phyloP scores from a whole-genome alignment of 352 stramenopile species.

The Pilasporangium apinafurcum region DNA sequence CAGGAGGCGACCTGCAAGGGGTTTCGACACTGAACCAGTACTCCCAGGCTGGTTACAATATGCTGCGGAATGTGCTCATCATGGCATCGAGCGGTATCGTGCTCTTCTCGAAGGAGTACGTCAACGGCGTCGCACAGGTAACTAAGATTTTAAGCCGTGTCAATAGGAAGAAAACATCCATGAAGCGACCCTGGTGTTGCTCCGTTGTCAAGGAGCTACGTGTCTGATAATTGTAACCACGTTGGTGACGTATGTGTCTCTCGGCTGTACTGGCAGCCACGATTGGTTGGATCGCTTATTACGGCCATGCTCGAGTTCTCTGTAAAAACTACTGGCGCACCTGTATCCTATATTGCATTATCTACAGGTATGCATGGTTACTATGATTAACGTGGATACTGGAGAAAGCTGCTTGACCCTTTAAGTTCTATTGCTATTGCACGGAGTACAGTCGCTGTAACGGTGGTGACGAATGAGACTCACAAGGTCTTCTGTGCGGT shows the following conservation, averaged over 20 bases:
- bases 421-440: not conserved
- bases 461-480: slow-evolving; percentile 83
- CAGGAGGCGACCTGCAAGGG: no score
- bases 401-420: no score
- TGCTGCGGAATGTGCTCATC: slow-evolving; percentile 91
- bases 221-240: no score
- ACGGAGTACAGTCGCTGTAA: slow-evolving; percentile 61
- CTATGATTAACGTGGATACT: not conserved
- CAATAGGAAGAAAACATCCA: no score
- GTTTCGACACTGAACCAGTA: no score
- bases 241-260: slow-evolving; percentile 1
- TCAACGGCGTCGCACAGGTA: slow-evolving; percentile 82
- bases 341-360: slow-evolving; percentile 89
- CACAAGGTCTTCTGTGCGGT: slow-evolving; percentile 90
- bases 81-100: slow-evolving; percentile 90
- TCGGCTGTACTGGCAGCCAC: slow-evolving; percentile 37
- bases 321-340: slow-evolving; percentile 81
- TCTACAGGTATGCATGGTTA: slow-evolving; percentile 32
- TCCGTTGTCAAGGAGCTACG: not conserved
- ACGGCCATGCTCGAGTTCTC: slow-evolving; percentile 92
- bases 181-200: no score
- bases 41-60: slow-evolving; percentile 10
- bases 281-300: slow-evolving; percentile 86
- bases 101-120: slow-evolving; percentile 91
- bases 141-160: no score